Evolutionary conservation across 2,329 filamentous ascomycete genomes (phyloP).

Genomic region (Incumbomyces delicatus): DNA sequence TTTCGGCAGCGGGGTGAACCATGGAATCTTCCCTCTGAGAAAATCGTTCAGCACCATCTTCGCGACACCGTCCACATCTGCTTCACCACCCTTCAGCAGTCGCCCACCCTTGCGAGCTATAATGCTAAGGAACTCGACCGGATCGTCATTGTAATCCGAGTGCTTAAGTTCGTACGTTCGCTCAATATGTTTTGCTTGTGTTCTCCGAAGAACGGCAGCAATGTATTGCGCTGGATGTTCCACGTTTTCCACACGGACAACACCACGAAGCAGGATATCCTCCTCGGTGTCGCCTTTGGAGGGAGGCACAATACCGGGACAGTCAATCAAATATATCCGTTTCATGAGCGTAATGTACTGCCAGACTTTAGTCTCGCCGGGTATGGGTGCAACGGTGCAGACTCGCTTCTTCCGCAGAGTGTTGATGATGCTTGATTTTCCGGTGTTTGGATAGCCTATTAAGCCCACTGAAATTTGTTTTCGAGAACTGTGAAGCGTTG

Average conservation of each 20-base stretch:
- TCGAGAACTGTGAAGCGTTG: slow-evolving; percentile 72
- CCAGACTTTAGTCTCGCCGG: slow-evolving; percentile 96
- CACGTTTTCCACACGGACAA: slow-evolving; percentile 90
- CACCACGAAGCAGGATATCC: slow-evolving; percentile 80
- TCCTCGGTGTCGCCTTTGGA: slow-evolving; percentile 73
- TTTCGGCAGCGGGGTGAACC: slow-evolving; percentile 77
- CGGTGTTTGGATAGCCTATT: slow-evolving; percentile 84
- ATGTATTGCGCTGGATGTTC: slow-evolving; percentile 96
- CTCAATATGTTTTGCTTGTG: slow-evolving; percentile 80
- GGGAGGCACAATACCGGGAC: slow-evolving; percentile 89
- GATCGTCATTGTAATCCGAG: slow-evolving; percentile 54
- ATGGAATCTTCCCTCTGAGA: slow-evolving; percentile 86
- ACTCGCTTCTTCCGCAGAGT: slow-evolving; percentile 90
- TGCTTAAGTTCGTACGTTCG: slow-evolving; percentile 76
- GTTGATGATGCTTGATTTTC: slow-evolving; percentile 96
- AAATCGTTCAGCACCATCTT: slow-evolving; percentile 98
- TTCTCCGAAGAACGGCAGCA: slow-evolving; percentile 64
- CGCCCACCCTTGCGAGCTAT: slow-evolving; percentile 80
- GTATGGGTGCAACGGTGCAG: slow-evolving; percentile 85
- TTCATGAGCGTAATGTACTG: slow-evolving; percentile 96
- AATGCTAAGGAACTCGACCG: slow-evolving; percentile 75
- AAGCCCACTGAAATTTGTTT: slow-evolving; percentile 93
- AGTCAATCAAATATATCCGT: slow-evolving; percentile 89
- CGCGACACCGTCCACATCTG: slow-evolving; percentile 86
- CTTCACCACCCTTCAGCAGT: slow-evolving; percentile 83